Conservation (phyloP, 2,329 filamentous ascomycete genomes). For the Cercospora beticola region DNA sequence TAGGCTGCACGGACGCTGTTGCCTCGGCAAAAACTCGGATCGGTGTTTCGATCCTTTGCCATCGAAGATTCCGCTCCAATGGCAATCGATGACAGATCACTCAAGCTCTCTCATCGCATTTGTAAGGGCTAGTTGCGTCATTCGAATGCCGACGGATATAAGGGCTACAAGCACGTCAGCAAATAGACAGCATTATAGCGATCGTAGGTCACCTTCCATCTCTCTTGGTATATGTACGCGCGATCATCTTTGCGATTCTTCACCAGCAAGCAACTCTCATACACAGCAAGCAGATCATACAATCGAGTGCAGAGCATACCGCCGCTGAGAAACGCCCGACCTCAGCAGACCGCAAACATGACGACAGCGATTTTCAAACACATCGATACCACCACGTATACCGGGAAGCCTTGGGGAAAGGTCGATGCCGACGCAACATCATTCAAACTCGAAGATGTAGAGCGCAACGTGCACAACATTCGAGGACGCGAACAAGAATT, state of each 20-base stretch:
- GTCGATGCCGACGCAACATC: constrained; percentile 61
- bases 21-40: neutral
- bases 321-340: neutral
- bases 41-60: neutral
- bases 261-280: neutral
- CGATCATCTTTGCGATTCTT: neutral
- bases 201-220: neutral
- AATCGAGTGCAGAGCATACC: neutral
- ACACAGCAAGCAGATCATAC: neutral
- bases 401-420: constrained; percentile 61
- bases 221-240: neutral
- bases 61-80: neutral
- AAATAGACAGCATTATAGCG: neutral
- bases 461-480: constrained; percentile 55
- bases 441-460: constrained; percentile 50
- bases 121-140: constrained; percentile 1
- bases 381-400: constrained; percentile 55
- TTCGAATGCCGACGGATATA: neutral
- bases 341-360: constrained; percentile 45
- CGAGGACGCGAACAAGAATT: constrained; percentile 54
- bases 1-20: neutral
- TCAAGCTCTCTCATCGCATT: neutral
- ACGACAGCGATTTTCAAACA: constrained; percentile 61
- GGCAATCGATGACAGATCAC: neutral
- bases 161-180: neutral